Percentiles rank a stretch among this genome's conserved stretches.
Evolutionary conservation across 306 rosid species (phyloP).

Genomic region (Sechiopsis laciniata): DNA sequence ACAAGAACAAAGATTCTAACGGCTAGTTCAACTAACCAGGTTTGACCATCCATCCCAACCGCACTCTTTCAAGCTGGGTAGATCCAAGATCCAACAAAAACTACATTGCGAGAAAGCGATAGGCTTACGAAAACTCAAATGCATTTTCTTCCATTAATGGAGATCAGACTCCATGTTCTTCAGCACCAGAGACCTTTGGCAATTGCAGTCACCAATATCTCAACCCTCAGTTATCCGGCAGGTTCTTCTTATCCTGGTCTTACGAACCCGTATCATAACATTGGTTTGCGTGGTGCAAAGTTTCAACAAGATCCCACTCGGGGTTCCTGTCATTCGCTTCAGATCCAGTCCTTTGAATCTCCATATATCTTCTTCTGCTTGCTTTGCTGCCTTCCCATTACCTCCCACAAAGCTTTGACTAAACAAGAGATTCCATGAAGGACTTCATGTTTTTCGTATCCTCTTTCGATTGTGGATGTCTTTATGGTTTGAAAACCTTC

Average conservation of each 20-base stretch:
- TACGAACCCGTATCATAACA: no score
- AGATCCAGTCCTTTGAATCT: neutral
- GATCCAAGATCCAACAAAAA: neutral
- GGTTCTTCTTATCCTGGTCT: neutral
- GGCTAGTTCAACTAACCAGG: neutral
- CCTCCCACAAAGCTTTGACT: conserved; percentile 22
- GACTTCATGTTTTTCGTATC: conserved; percentile 52
- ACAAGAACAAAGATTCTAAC: neutral
- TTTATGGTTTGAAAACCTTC: conserved; percentile 63
- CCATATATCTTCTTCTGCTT: neutral
- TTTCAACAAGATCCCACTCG: no score
- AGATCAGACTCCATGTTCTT: neutral
- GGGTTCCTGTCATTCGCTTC: neutral
- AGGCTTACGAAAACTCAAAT: neutral
- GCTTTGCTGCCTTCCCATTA: neutral
- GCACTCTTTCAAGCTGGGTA: neutral
- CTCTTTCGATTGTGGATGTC: conserved; percentile 38
- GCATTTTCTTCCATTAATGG: neutral
- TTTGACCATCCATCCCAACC: neutral
- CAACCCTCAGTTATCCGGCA: neutral
- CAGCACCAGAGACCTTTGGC: neutral
- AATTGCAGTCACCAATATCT: neutral
- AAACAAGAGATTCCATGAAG: conserved; percentile 52
- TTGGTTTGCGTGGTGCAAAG: no score
- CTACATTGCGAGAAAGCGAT: neutral